Conservation (phyloP, 306 rosid genomes). For the Lablab purpureus region DNA sequence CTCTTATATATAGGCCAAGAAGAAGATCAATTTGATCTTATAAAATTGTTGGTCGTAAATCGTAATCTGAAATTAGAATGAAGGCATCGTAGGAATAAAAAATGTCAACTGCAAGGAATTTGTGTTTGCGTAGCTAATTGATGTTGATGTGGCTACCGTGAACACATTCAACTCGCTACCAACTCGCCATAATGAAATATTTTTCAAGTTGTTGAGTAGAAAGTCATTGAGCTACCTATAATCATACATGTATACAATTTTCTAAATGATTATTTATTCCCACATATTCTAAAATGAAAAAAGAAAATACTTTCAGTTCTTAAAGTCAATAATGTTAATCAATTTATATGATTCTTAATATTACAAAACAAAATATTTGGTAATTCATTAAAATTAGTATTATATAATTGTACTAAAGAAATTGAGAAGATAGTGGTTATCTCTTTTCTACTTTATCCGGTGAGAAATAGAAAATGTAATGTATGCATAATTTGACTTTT, state of each 20-base stretch:
- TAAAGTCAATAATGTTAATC: no score
- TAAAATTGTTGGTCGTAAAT: constrained; percentile 1
- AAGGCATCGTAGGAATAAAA: neutral
- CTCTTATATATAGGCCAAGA: constrained; percentile 25
- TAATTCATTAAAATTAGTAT: no score
- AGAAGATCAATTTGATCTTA: neutral
- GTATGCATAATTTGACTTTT: no score
- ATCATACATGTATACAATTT: neutral
- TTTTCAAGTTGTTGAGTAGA: neutral
- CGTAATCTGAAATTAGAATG: neutral
- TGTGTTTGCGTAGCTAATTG: neutral
- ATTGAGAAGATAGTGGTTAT: no score
- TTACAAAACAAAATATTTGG: no score
- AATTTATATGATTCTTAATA: no score
- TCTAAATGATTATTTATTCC: neutral
- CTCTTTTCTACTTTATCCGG: no score
- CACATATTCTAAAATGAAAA: neutral
- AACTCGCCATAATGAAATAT: neutral
- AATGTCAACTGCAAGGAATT: neutral
- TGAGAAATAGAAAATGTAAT: no score
- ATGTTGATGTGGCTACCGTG: constrained; percentile 19
- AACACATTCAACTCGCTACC: constrained; percentile 11
- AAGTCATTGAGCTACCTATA: neutral
- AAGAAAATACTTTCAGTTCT: no score
- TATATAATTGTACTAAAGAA: no score